Conservation (phyloP, 2,329 filamentous ascomycete genomes). For the Pseudogymnoascus sp. region DNA sequence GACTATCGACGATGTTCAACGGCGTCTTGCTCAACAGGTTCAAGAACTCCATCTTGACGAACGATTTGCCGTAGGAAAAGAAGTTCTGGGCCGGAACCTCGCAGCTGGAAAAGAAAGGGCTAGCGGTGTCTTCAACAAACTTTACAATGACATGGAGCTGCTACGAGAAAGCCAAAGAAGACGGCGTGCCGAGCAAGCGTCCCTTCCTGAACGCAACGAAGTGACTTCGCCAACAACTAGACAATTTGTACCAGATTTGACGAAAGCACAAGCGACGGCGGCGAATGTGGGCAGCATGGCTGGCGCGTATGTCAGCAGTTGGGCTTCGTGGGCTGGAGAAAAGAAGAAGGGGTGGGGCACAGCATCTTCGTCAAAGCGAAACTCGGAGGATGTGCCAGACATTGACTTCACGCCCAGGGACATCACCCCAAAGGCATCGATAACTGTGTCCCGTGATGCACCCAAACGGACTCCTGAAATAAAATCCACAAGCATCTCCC, state of each 20-base stretch:
- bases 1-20: constrained; percentile 88
- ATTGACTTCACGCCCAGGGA: constrained; percentile 6
- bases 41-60: constrained; percentile 92
- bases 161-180: constrained; percentile 66
- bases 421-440: not conserved
- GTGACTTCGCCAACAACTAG: constrained; percentile 16
- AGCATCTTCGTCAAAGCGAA: not conserved
- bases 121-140: constrained; percentile 73
- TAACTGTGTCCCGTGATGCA: not conserved
- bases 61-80: constrained; percentile 70
- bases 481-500: not conserved
- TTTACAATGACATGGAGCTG: constrained; percentile 85
- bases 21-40: constrained; percentile 82
- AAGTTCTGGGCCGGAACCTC: constrained; percentile 82
- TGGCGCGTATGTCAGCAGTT: constrained; percentile 58
- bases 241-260: constrained; percentile 28
- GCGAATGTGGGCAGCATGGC: constrained; percentile 48
- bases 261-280: constrained; percentile 39
- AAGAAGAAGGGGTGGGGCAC: constrained; percentile 50
- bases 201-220: constrained; percentile 19
- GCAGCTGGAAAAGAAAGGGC: constrained; percentile 83
- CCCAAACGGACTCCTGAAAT: not conserved
- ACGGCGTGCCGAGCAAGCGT: constrained; percentile 47
- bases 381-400: not conserved
- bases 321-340: constrained; percentile 65